phyloP scores from a whole-genome alignment of 805 yeast species.

The Hanseniaspora pseudoguilliermondii region DNA sequence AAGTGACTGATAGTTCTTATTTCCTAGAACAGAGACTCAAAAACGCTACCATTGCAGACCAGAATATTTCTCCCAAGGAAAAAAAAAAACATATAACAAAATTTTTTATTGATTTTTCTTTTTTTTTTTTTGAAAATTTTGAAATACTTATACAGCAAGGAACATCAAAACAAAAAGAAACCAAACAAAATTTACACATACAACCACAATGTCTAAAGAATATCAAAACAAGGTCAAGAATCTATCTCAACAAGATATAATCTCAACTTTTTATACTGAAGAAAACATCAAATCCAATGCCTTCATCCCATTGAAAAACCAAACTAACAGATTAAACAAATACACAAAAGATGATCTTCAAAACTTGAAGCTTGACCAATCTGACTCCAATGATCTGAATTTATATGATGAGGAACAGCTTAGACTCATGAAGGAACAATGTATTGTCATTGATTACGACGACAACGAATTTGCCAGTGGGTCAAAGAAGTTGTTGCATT shows the following conservation, averaged over 20 bases:
- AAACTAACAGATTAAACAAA: conserved; percentile 41
- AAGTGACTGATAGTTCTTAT: too few species aligned
- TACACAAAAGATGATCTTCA: conserved; percentile 25
- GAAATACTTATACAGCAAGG: too few species aligned
- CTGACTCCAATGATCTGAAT: conserved; percentile 33
- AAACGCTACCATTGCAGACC: too few species aligned
- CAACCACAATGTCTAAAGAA: background rate
- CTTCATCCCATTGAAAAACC: conserved; percentile 45
- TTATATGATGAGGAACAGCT: conserved; percentile 95
- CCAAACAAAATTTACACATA: background rate
- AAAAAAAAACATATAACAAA: too few species aligned
- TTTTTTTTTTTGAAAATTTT: too few species aligned
- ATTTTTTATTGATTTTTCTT: too few species aligned
- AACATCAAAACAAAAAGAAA: background rate
- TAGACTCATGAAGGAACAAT: conserved; percentile 87
- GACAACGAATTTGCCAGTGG: conserved; percentile 88
- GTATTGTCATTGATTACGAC: conserved; percentile 81
- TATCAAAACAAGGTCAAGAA: conserved; percentile 11
- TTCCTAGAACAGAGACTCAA: too few species aligned
- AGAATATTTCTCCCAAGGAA: too few species aligned
- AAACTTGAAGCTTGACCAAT: conserved; percentile 17
- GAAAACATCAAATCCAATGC: conserved; percentile 41
- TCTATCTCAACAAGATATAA: conserved; percentile 13
- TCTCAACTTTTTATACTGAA: conserved; percentile 40
- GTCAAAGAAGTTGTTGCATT: conserved; percentile 77